A percentile compares a stretch with the other conserved stretches of the same genome.
Conservation (phyloP, 164 flowering plant genomes). For the Liquidambar formosana region DNA sequence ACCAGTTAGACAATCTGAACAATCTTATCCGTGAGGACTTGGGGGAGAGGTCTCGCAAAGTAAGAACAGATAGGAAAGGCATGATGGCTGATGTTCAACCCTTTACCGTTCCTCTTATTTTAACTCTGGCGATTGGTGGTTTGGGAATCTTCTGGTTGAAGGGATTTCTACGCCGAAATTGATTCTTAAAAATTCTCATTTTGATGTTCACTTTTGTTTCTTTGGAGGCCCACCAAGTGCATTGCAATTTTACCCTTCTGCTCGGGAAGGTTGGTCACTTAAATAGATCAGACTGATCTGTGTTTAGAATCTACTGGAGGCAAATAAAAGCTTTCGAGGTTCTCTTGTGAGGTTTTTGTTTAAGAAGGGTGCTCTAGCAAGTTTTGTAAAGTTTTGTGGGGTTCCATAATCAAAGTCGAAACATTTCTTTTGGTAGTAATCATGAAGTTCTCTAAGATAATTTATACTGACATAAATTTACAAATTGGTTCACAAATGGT, state of each 20-base stretch:
- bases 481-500: too few species aligned
- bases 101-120: conserved; percentile 36
- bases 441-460: too few species aligned
- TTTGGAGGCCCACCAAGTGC: not conserved
- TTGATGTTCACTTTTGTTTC: not conserved
- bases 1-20: conserved; percentile 71
- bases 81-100: conserved; percentile 24
- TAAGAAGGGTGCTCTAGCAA: not conserved
- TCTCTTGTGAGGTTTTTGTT: not conserved
- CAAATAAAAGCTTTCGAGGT: conserved; percentile 2
- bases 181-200: conserved; percentile 8
- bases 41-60: conserved; percentile 36
- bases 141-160: conserved; percentile 52
- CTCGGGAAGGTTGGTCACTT: not conserved
- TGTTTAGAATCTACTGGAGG: conserved; percentile 3
- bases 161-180: conserved; percentile 28
- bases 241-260: not conserved
- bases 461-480: too few species aligned
- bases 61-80: conserved; percentile 27
- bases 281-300: not conserved
- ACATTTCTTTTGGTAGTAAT: not conserved
- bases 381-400: not conserved
- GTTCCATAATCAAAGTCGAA: not conserved
- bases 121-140: conserved; percentile 53
- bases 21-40: conserved; percentile 57